phyloP scores from a whole-genome alignment of 306 rosid genomes.

The Psophocarpus tetragonolobus region DNA sequence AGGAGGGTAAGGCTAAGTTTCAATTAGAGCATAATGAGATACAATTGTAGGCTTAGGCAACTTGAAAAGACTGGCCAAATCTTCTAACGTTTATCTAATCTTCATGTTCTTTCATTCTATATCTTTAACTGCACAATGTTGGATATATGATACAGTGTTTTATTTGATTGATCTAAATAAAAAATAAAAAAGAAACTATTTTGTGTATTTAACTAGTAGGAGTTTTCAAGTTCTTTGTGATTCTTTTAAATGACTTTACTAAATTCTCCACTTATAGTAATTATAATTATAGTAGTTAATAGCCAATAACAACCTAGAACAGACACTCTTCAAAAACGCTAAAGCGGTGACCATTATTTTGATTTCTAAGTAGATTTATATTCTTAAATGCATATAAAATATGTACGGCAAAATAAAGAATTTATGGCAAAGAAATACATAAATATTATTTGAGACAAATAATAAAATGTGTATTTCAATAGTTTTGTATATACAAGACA shows the following conservation, averaged over 20 bases:
- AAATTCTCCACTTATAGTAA: neutral
- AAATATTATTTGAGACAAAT: too few relatives aligned
- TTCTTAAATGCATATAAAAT: too few relatives aligned
- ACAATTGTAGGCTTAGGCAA: neutral
- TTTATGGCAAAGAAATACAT: too few relatives aligned
- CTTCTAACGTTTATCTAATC: neutral
- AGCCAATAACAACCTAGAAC: too few relatives aligned
- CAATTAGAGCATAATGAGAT: neutral
- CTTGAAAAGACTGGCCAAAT: neutral
- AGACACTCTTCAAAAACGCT: too few relatives aligned
- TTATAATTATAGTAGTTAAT: too few relatives aligned
- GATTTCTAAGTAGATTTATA: too few relatives aligned
- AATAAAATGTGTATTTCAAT: too few relatives aligned
- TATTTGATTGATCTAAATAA: neutral
- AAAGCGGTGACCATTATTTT: too few relatives aligned
- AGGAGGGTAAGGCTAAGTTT: neutral
- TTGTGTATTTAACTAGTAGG: neutral
- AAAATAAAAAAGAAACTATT: neutral
- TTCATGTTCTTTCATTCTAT: neutral
- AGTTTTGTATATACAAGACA: too few relatives aligned
- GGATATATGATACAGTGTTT: neutral
- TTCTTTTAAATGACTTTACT: too few relatives aligned
- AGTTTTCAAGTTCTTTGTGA: neutral
- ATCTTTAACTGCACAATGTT: neutral
- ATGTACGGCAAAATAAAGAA: too few relatives aligned